These are phyloP conservation scores for Saccharomycopsis lassenensis DNA, from an alignment of 805 yeast species.

Conservation along the genomic window DNA sequence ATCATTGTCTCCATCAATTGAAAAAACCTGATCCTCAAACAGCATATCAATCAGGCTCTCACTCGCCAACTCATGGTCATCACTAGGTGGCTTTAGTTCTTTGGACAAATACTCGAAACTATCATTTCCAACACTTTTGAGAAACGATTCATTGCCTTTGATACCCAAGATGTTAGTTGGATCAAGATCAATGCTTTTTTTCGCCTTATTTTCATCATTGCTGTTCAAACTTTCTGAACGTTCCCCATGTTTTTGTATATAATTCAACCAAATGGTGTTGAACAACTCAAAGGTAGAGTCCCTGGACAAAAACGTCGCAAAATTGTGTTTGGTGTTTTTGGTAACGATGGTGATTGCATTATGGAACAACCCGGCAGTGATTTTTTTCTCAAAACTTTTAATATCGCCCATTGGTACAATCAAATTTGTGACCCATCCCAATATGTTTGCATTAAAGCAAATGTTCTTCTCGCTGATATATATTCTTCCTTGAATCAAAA, in stretches of 20 bases:
- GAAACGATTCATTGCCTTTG: too few species aligned
- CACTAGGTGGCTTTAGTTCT: too few species aligned
- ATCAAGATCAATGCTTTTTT: too few species aligned
- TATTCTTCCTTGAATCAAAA: constrained; percentile 76
- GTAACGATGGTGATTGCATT: constrained; percentile 77
- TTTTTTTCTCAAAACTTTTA: constrained; percentile 61
- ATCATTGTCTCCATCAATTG: constrained; percentile 33
- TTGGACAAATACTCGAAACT: too few species aligned
- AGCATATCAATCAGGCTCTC: too few species aligned
- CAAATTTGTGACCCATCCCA: constrained; percentile 86
- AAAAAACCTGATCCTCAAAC: constrained; percentile 29
- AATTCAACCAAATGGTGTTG: constrained; percentile 52
- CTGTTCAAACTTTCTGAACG: constrained; percentile 1
- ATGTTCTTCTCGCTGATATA: constrained; percentile 69
- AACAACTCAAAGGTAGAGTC: constrained; percentile 67
- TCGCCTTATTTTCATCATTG: too few species aligned
- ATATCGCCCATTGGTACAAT: constrained; percentile 65
- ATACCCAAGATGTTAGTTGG: too few species aligned
- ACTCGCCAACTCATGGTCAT: too few species aligned
- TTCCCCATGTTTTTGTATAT: constrained; percentile 13
- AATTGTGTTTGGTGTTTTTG: constrained; percentile 43
- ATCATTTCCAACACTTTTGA: too few species aligned
- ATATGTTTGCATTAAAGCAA: constrained; percentile 76
- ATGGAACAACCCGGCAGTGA: constrained; percentile 83
- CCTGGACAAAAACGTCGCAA: constrained; percentile 80